These are phyloP conservation scores for Eimeria maxima DNA, from an alignment of 169 alveolate genomes.

Conservation along the genomic window DNA sequence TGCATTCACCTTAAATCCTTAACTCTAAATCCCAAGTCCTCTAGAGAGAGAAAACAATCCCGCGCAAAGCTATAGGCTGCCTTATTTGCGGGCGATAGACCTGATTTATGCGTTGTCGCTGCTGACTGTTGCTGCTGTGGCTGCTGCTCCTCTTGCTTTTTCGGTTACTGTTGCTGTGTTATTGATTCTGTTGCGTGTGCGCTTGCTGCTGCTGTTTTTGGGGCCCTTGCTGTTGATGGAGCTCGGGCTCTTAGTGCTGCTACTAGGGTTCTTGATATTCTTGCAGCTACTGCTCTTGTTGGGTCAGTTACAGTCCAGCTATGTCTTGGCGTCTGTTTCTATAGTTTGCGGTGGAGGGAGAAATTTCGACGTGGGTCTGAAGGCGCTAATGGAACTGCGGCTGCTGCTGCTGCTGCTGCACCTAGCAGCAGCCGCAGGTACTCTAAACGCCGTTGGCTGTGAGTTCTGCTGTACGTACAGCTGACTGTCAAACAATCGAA, in stretches of 20 bases:
- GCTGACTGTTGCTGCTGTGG: neutral
- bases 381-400: too few species aligned
- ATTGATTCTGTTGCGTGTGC: neutral
- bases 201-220: constrained; percentile 7
- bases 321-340: neutral
- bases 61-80: constrained; percentile 33
- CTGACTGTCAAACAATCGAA: constrained; percentile 64
- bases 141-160: constrained; percentile 49
- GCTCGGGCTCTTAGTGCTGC: too few species aligned
- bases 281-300: neutral
- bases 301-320: neutral
- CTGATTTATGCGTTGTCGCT: constrained; percentile 33
- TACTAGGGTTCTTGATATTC: too few species aligned
- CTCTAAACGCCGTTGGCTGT: neutral
- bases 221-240: neutral
- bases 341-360: neutral
- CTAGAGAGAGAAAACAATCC: neutral
- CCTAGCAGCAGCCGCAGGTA: too few species aligned
- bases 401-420: too few species aligned
- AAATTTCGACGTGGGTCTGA: too few species aligned
- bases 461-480: constrained; percentile 2
- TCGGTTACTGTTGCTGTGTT: neutral
- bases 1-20: too few species aligned
- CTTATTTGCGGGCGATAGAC: neutral
- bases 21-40: too few species aligned